Conservation (phyloP, 441 rosid genomes). For the Corymbia citriodora region DNA sequence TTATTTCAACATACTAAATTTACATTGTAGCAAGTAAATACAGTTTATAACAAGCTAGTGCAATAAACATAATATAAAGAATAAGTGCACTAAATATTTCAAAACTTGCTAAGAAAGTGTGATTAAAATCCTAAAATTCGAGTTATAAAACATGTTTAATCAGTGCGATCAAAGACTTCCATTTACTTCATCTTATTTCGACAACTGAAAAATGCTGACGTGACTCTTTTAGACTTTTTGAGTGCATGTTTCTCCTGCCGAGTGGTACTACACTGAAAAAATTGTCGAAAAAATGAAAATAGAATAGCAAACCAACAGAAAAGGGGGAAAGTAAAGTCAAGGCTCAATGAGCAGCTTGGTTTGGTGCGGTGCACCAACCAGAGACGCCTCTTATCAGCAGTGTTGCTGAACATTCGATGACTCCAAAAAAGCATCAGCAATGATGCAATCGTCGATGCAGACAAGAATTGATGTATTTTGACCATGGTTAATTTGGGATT, state of each 20-base stretch:
- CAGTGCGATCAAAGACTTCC: neutral
- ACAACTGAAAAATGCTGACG: fast-evolving
- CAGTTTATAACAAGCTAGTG: neutral
- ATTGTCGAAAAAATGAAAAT: neutral
- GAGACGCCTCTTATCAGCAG: neutral
- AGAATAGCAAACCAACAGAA: neutral
- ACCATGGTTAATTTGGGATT: neutral
- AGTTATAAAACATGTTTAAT: neutral
- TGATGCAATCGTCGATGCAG: neutral
- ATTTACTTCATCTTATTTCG: neutral
- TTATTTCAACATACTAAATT: no score
- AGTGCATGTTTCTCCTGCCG: neutral
- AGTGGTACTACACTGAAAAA: neutral
- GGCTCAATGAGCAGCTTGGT: neutral
- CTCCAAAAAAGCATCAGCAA: neutral
- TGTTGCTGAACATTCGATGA: neutral
- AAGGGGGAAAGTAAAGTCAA: neutral
- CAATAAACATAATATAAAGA: neutral
- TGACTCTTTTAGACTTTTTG: neutral
- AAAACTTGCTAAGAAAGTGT: neutral
- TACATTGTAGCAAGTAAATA: no score
- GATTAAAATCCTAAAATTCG: neutral
- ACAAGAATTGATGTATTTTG: neutral
- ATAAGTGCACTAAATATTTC: neutral
- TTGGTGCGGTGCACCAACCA: neutral